Evolutionary conservation across 495 filamentous ascomycete genomes (phyloP), one percentile per base, ranked within the genome.

Genomic region (Penicillium ucsense): DNA sequence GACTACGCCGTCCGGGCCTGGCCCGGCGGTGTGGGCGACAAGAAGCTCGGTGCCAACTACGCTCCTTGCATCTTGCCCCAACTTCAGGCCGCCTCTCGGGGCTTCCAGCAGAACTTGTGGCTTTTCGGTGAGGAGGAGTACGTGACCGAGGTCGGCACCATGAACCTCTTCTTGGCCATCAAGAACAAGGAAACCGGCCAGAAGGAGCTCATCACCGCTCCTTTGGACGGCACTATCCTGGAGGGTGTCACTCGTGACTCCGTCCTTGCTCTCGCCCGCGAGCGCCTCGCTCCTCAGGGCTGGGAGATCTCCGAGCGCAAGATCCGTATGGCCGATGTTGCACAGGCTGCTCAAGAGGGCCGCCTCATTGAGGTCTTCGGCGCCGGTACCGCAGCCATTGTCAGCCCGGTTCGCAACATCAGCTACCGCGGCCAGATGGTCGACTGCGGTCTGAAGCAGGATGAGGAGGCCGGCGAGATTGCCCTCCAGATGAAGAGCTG

Each of bases 31-130:
- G 89, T 95, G 6, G 92, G 92, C 56, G 86, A 95, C 71, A 92
- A 89, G 80, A 98, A 98, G 75, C 80, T 98, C 12, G 92, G 92
- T 50, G 91, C 89, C 50, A 98, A 98, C 76, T 98, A 98, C 63
- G 92, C 92, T 10, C 91, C 94, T 2, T 95, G 91, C 66, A 89
- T 98, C 51, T 70, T 94, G 28, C 92, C 94, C 8, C 94, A 97
- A 69, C 76, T 89, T 47, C 76, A 95, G 63, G 92, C 92, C 11
- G 89, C 91, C 30, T 81, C 77, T 50, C 77, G 88, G 11, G 92
- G 92, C 32, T 95, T 86, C 77, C 91, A 98, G 67, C 92, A 98
- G 76, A 97, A 97, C 65, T 74, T 98, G 43, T 98, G 92, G 92
- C 72, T 98, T 32, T 97, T 97, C 58, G 88, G 87, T 32, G 82